Percentiles rank a stretch among this genome's conserved stretches.
These are phyloP conservation scores for Teratosphaeria destructans DNA, from an alignment of 2,329 filamentous ascomycete genomes.

Conservation along the genomic window DNA sequence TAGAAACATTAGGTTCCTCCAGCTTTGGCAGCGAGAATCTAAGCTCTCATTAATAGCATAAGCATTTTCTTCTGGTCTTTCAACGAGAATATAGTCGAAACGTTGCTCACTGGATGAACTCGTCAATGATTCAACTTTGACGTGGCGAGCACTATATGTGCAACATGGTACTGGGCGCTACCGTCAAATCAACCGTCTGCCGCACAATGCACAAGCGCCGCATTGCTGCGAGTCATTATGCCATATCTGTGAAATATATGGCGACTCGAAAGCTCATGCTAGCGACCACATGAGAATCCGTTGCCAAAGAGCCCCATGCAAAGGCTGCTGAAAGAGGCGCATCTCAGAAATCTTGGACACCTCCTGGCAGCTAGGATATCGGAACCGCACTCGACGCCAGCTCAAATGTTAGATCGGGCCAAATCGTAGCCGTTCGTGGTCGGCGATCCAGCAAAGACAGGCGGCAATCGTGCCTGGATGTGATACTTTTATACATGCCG, in stretches of 20 bases:
- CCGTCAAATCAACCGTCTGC: neutral
- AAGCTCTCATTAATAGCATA: neutral
- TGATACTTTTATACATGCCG: neutral
- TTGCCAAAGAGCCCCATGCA: too few relatives aligned
- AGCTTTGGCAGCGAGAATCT: neutral
- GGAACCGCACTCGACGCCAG: too few relatives aligned
- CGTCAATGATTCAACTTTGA: neutral
- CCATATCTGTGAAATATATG: neutral
- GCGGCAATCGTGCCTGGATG: neutral
- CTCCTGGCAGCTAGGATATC: too few relatives aligned
- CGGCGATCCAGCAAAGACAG: neutral
- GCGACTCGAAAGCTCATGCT: neutral
- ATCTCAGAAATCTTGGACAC: too few relatives aligned
- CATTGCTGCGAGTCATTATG: neutral
- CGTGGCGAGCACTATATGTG: neutral
- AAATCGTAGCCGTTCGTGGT: neutral
- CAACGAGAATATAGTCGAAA: neutral
- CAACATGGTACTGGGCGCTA: neutral
- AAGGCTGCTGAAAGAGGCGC: too few relatives aligned
- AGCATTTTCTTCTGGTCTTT: neutral
- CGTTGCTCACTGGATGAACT: neutral
- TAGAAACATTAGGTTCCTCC: neutral
- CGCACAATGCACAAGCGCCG: neutral
- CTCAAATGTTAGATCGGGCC: too few relatives aligned
- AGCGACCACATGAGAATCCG: too few relatives aligned